phyloP scores from a whole-genome alignment of 192 early-diverging fungal genomes.

The Mortierella alpina region DNA sequence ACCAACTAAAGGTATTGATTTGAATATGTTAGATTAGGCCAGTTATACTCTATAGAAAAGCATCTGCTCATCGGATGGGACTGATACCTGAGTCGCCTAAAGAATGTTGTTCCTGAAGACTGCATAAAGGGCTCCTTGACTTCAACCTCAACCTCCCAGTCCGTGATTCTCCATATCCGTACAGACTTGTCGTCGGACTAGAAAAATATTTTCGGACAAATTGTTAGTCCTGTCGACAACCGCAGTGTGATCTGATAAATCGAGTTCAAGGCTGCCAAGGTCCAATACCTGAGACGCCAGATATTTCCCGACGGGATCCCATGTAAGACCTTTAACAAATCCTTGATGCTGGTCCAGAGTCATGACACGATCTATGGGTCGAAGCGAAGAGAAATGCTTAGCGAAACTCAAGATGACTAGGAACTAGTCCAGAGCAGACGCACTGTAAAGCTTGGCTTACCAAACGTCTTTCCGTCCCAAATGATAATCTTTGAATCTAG shows the following conservation, averaged over 20 bases:
- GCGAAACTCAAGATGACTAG: not conserved
- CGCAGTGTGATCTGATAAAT: not conserved
- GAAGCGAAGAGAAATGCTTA: not conserved
- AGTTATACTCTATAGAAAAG: not conserved
- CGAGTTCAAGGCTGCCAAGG: not conserved
- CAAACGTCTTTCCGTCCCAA: slow-evolving; percentile 89
- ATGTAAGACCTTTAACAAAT: slow-evolving; percentile 97
- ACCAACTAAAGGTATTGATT: slow-evolving; percentile 74
- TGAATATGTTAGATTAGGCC: not conserved
- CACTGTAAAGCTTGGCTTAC: slow-evolving; percentile 37
- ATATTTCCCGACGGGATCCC: slow-evolving; percentile 95
- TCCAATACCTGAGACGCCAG: slow-evolving; percentile 84
- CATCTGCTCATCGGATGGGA: not conserved
- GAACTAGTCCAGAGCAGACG: not conserved
- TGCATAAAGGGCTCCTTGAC: slow-evolving; percentile 79
- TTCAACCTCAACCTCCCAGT: slow-evolving; percentile 85
- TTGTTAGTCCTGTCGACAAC: not conserved
- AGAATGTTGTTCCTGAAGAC: slow-evolving; percentile 90
- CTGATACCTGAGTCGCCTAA: slow-evolving; percentile 81
- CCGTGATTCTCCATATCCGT: slow-evolving; percentile 86
- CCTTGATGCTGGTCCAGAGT: slow-evolving; percentile 78
- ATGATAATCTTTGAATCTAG: slow-evolving; percentile 86
- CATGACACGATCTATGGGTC: slow-evolving; percentile 63
- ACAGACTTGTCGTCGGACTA: slow-evolving; percentile 92
- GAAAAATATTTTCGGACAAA: not conserved